These are phyloP conservation scores for Lignosus rhinocerotis DNA, from an alignment of 1,284 basidiomycete species.

Conservation along the genomic window DNA sequence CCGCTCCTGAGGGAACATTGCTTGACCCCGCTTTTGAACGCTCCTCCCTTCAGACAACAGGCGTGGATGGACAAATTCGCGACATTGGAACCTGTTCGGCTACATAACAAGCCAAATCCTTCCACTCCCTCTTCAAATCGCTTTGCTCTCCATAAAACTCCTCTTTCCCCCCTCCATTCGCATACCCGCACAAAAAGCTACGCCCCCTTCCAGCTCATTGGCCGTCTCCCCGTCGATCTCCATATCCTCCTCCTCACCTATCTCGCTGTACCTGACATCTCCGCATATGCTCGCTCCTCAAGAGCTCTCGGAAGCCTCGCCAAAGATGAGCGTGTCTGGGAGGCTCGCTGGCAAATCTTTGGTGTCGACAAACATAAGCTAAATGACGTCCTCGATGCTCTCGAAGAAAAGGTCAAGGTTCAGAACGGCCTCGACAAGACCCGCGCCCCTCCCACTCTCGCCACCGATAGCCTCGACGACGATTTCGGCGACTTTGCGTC, in stretches of 20 bases:
- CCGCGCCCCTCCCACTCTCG: conserved; percentile 54
- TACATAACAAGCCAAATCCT: conserved; percentile 46
- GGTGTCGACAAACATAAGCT: conserved; percentile 50
- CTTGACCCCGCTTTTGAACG: neutral
- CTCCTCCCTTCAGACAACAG: neutral
- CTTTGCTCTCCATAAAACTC: conserved; percentile 17
- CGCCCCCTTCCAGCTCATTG: conserved; percentile 53
- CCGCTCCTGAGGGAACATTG: neutral
- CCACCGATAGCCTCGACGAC: conserved; percentile 62
- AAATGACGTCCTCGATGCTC: conserved; percentile 54
- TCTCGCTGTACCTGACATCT: conserved; percentile 78
- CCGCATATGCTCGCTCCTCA: conserved; percentile 69
- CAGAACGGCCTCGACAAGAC: conserved; percentile 39
- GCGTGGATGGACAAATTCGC: conserved; percentile 74
- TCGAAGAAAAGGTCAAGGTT: conserved; percentile 49
- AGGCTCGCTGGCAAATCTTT: conserved; percentile 65
- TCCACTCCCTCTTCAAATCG: conserved; percentile 26
- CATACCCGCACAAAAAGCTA: conserved; percentile 27
- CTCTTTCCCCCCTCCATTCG: neutral
- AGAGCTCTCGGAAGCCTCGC: conserved; percentile 67
- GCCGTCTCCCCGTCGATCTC: conserved; percentile 76
- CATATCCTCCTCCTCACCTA: conserved; percentile 73
- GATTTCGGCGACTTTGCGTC: conserved; percentile 90
- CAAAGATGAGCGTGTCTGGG: conserved; percentile 76
- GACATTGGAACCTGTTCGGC: conserved; percentile 71